These are phyloP conservation scores for Pythium myriotylum DNA, from an alignment of 352 stramenopile species.

Conservation along the genomic window DNA sequence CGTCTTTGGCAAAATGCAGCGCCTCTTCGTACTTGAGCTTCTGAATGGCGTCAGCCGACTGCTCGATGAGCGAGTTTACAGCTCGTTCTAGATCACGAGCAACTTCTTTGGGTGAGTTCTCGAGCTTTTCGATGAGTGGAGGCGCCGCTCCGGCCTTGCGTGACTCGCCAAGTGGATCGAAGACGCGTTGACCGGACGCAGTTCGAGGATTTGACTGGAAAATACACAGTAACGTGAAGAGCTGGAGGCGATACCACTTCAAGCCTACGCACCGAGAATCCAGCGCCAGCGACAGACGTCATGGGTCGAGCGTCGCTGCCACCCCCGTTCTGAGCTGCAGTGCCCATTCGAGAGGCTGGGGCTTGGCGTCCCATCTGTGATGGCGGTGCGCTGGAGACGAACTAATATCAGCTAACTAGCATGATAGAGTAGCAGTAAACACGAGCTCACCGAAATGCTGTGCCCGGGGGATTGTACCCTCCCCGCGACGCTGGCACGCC, in stretches of 20 bases:
- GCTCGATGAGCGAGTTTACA: slow-evolving; percentile 93
- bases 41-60: slow-evolving; percentile 80
- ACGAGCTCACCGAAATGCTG: slow-evolving; percentile 59
- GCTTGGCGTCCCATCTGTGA: slow-evolving; percentile 78
- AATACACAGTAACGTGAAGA: background rate
- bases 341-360: slow-evolving; percentile 66
- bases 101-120: slow-evolving; percentile 92
- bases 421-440: background rate
- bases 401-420: background rate
- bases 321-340: slow-evolving; percentile 44
- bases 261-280: slow-evolving; percentile 71
- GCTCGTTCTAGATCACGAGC: slow-evolving; percentile 90
- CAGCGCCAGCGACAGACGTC: slow-evolving; percentile 92
- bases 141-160: slow-evolving; percentile 77
- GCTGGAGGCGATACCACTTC: no score
- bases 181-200: slow-evolving; percentile 68
- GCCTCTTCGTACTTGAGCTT: slow-evolving; percentile 82
- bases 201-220: slow-evolving; percentile 78
- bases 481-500: slow-evolving; percentile 47
- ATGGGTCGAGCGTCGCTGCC: slow-evolving; percentile 84
- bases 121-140: slow-evolving; percentile 87
- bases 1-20: slow-evolving; percentile 88
- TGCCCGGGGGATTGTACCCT: slow-evolving; percentile 69
- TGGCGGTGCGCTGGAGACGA: slow-evolving; percentile 46
- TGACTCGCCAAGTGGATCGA: slow-evolving; percentile 91